Evolutionary conservation across 371 early-diverging fungal genomes (phyloP), one percentile per base, ranked within the genome.

Genomic region (Mortierella sp.): DNA sequence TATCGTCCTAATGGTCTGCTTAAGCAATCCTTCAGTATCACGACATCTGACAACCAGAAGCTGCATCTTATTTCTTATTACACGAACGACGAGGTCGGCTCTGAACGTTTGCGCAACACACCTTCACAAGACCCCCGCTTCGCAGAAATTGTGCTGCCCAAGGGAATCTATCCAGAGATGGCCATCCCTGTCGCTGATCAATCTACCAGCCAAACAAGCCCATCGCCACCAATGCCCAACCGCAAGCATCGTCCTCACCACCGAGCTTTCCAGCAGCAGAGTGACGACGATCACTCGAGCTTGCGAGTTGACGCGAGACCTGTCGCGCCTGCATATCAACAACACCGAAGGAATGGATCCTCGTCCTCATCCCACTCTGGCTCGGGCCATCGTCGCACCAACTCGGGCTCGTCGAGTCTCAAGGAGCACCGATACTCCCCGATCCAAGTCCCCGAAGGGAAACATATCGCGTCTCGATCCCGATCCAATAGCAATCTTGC

Each of bases 11-110:
- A 88, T 54, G 96, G 95, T 3, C 84, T 95, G 6, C 86, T 94
- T 59, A 95, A 95, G 73, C 94, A 94, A 75, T 89, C 94, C 14
- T 88, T 95, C 57, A 92, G 92, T 37, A 90, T 95, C 44, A 91
- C 90, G 48, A 94, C 94, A 0, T 79, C 84, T 30, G 84, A 89
- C 57, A 90, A 91, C 64, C 89, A 90, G 72, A 92, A 90, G 78
- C 83, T 93, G 32, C 95, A 95, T 58, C 80, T 95, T 23, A 94
- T 95, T 57, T 93, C 92, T 43, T 95, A 95, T 72, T 95, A 92
- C 63, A 86, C 87, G 42, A 88, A 89, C 50, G 87, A 86, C 15
- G 93, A 95, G 63, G 82, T 92, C n/a, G 56, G 79, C 26, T 56
- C 81, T 11, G 86, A 83, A 1, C 79, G 78, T n/a, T 76, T 90